Conservation (phyloP, 2,329 filamentous ascomycete genomes). For the Colletotrichum gloeosporioides region DNA sequence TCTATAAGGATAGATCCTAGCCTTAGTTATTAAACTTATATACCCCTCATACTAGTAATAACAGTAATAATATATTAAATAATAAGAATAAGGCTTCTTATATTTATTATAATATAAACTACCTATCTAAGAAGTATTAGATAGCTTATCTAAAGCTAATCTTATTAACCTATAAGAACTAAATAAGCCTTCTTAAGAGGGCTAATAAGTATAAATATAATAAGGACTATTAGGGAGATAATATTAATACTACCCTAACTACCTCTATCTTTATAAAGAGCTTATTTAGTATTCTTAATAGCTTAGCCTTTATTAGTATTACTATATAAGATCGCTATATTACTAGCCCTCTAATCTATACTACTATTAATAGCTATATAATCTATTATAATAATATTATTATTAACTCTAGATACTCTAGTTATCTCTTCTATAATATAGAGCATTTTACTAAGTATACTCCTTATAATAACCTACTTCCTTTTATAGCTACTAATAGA, state of each 20-base stretch:
- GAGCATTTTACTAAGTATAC: too few species aligned
- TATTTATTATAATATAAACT: not conserved
- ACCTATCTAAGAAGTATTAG: not conserved
- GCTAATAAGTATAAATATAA: not conserved
- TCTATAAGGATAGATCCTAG: too few species aligned
- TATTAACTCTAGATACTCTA: too few species aligned
- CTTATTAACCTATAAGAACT: too few species aligned
- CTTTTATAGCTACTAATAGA: too few species aligned
- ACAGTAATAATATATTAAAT: not conserved
- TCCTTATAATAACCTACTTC: too few species aligned
- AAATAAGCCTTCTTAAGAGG: rapidly evolving
- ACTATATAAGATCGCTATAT: not conserved
- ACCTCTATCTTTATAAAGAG: not conserved
- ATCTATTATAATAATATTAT: too few species aligned
- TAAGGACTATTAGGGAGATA: not conserved
- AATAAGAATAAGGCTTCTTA: not conserved
- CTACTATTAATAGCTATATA: too few species aligned
- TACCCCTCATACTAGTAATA: not conserved
- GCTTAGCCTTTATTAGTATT: not conserved
- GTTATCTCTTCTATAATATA: too few species aligned
- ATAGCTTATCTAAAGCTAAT: not conserved
- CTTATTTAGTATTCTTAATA: not conserved
- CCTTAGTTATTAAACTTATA: too few species aligned
- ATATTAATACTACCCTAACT: rapidly evolving
- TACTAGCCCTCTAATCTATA: too few species aligned